Percentiles rank a stretch among this genome's conserved stretches.
These are phyloP conservation scores for Plectosphaerella cucumerina DNA, from an alignment of 2,329 filamentous ascomycete species.

Conservation along the genomic window DNA sequence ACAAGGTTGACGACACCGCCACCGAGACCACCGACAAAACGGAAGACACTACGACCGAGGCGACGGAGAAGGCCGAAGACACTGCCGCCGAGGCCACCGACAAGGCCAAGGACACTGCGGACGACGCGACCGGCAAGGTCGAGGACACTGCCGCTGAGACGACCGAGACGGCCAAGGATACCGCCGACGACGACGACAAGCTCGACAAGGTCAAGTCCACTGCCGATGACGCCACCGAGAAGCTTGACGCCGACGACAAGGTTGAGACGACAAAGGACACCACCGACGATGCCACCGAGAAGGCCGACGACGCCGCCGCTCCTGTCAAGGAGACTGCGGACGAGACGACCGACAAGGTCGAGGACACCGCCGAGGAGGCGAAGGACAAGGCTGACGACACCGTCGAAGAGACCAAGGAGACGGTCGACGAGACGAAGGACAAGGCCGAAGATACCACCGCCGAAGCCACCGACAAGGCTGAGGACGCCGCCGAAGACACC, in stretches of 20 bases:
- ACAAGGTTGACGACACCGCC: constrained; percentile 7
- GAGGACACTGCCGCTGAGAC: constrained; percentile 1
- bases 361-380: not conserved
- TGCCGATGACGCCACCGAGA: constrained; percentile 2
- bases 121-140: not conserved
- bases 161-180: constrained; percentile 1
- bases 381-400: constrained; percentile 2
- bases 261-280: constrained; percentile 1
- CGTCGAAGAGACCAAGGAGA: constrained; percentile 2
- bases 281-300: not conserved
- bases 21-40: not conserved
- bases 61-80: constrained; percentile 6
- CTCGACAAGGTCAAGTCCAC: constrained; percentile 6
- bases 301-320: constrained; percentile 4
- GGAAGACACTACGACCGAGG: constrained; percentile 7
- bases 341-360: constrained; percentile 5
- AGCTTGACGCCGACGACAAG: not conserved
- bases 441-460: not conserved
- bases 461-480: not conserved
- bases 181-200: constrained; percentile 2
- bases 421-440: not conserved
- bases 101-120: constrained; percentile 10
- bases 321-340: constrained; percentile 8
- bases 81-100: constrained; percentile 7
- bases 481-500: constrained; percentile 5